Percentiles rank a stretch among this genome's conserved stretches.
Evolutionary conservation across 176 grass and related monocot species (phyloP).

Genomic region (Thinopyrum elongatum): DNA sequence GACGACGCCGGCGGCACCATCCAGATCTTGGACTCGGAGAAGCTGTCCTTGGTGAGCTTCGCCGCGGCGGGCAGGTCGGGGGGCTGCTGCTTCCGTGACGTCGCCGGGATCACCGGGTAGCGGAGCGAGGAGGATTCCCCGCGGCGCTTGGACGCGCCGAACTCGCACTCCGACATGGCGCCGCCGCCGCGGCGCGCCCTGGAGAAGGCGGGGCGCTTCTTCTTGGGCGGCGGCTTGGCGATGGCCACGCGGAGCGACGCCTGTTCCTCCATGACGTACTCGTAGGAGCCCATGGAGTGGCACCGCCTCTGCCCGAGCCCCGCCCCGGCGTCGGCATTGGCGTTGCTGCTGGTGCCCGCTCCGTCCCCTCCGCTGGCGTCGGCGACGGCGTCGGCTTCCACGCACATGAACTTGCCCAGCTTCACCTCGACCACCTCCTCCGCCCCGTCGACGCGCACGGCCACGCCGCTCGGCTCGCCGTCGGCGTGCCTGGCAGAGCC

Average conservation of each 20-base stretch:
- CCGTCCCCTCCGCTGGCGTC: conserved; percentile 8
- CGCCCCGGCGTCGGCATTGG: conserved; percentile 3
- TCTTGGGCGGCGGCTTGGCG: conserved; percentile 66
- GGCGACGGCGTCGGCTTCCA: conserved; percentile 28
- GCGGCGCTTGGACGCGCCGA: conserved; percentile 46
- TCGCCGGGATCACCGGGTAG: conserved; percentile 4
- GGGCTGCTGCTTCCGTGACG: not conserved
- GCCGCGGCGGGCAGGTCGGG: not conserved
- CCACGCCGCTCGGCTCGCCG: not conserved
- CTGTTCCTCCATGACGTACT: conserved; percentile 84
- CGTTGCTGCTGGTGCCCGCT: conserved; percentile 44
- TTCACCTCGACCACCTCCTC: conserved; percentile 74
- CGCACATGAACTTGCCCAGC: conserved; percentile 82
- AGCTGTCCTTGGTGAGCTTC: conserved; percentile 74
- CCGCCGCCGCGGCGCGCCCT: conserved; percentile 42
- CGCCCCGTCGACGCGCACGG: not conserved
- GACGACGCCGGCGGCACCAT: conserved; percentile 38
- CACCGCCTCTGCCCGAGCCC: conserved; percentile 64
- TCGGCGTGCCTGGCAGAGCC: not conserved
- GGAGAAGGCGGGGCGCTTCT: conserved; percentile 43
- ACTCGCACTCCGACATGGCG: conserved; percentile 88
- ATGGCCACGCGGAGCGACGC: conserved; percentile 65
- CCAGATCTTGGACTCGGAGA: conserved; percentile 89
- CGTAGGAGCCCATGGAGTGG: conserved; percentile 93
- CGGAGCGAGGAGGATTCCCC: conserved; percentile 45